These are phyloP conservation scores for Aspergillus ellipticus DNA, from an alignment of 495 filamentous ascomycete genomes.

Conservation along the genomic window DNA sequence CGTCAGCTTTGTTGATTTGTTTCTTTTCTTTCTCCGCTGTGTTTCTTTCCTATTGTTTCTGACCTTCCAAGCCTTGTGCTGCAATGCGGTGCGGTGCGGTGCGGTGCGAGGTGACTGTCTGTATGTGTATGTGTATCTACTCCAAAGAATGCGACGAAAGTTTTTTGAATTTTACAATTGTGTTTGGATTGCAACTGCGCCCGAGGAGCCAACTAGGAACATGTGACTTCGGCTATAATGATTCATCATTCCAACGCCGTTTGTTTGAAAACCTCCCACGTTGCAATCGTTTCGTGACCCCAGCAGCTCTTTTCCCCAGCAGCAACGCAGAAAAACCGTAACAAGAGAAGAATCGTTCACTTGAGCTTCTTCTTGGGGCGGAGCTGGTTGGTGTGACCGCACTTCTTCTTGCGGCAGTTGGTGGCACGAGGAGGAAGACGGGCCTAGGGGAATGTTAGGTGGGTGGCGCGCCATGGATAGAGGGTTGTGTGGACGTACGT, in stretches of 20 bases:
- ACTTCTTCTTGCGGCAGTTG: slow-evolving; percentile 99
- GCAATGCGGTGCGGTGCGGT: neutral
- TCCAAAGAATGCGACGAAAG: slow-evolving; percentile 3
- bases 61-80: too few species aligned
- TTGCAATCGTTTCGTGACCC: slow-evolving; percentile 37
- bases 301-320: slow-evolving; percentile 28
- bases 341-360: slow-evolving; percentile 57
- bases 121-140: slow-evolving; percentile 12
- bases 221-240: slow-evolving; percentile 42
- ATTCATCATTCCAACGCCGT: slow-evolving; percentile 49
- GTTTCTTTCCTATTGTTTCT: neutral
- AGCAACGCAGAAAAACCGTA: slow-evolving; percentile 45
- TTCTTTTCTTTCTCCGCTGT: slow-evolving; percentile 5
- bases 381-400: slow-evolving; percentile 99
- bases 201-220: slow-evolving; percentile 40
- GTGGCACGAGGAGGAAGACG: slow-evolving; percentile 97
- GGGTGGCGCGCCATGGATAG: neutral
- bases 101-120: neutral
- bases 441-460: slow-evolving; percentile 50
- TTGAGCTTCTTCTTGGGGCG: slow-evolving; percentile 99
- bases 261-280: slow-evolving; percentile 35
- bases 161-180: slow-evolving; percentile 39
- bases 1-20: neutral
- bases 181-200: slow-evolving; percentile 40
- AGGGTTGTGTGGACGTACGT: slow-evolving; percentile 56